Conservation (phyloP, 306 rosid genomes). For the Leucaena leucocephala region DNA sequence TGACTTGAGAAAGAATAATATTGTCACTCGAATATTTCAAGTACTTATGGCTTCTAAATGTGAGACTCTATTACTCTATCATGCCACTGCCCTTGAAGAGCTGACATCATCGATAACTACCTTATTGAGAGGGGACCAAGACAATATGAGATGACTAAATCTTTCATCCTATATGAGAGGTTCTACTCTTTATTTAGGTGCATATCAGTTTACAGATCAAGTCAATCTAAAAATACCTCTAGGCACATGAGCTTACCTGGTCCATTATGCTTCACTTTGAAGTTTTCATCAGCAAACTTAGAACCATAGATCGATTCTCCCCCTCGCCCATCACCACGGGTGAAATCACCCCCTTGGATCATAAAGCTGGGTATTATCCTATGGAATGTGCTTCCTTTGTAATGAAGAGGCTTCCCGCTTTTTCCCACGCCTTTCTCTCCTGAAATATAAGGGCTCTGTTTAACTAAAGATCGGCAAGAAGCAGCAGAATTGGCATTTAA, state of each 20-base stretch:
- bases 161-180: neutral
- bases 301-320: constrained; percentile 69
- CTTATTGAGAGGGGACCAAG: neutral
- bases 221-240: neutral
- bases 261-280: constrained; percentile 57
- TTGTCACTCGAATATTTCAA: neutral
- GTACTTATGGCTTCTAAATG: neutral
- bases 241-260: constrained; percentile 54
- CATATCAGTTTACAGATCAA: neutral
- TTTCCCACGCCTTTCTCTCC: constrained; percentile 67
- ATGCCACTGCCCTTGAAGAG: neutral
- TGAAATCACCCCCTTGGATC: constrained; percentile 82
- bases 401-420: constrained; percentile 61
- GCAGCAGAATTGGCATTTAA: neutral
- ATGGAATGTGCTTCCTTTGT: constrained; percentile 67
- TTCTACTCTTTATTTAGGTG: neutral
- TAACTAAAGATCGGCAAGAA: constrained; percentile 12
- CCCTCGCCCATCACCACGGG: constrained; percentile 69
- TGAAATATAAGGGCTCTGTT: constrained; percentile 38
- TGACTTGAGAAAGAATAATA: neutral
- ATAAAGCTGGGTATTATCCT: constrained; percentile 67
- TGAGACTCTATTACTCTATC: neutral
- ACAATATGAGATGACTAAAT: neutral
- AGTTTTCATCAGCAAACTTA: constrained; percentile 70
- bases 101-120: neutral